These are phyloP conservation scores for Penicillium canariense DNA, from an alignment of 495 filamentous ascomycete genomes.

Conservation along the genomic window DNA sequence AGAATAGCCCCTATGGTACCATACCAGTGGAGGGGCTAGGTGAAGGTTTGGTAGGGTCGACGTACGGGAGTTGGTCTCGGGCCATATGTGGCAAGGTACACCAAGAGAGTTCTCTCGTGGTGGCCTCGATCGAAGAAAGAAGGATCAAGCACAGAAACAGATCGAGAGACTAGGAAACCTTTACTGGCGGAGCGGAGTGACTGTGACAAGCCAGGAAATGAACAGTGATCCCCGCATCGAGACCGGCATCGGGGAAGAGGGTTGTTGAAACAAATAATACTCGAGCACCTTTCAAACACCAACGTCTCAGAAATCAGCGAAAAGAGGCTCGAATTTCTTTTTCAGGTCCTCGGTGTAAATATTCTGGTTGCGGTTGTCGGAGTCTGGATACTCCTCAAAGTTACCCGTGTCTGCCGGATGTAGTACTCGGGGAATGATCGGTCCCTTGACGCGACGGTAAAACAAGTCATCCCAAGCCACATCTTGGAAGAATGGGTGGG, in stretches of 20 bases:
- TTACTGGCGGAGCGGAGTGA: background rate
- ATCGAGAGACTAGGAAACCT: background rate
- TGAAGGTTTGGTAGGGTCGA: background rate
- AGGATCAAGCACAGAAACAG: background rate
- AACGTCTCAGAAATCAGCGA: conserved; percentile 67
- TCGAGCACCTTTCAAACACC: background rate
- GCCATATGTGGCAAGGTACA: background rate
- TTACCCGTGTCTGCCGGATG: conserved; percentile 82
- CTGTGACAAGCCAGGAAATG: background rate
- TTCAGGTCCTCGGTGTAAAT: conserved; percentile 73
- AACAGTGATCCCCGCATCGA: background rate
- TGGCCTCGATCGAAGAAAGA: background rate
- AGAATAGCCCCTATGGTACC: background rate
- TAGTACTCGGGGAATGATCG: conserved; percentile 80
- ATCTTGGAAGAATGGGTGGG: conserved; percentile 79
- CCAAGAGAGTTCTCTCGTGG: background rate
- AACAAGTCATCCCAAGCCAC: conserved; percentile 87
- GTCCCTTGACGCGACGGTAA: conserved; percentile 65
- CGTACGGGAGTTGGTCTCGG: background rate
- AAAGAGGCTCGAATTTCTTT: conserved; percentile 71
- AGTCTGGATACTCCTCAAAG: conserved; percentile 81
- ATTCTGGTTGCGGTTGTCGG: conserved; percentile 50
- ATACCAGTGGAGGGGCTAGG: background rate
- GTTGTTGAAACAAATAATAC: conserved; percentile 16
- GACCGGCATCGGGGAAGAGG: background rate